A percentile compares a stretch with the other conserved stretches of the same genome.
Conservation (phyloP, 768 basidiomycete genomes). For the Mycena rebaudengoi region DNA sequence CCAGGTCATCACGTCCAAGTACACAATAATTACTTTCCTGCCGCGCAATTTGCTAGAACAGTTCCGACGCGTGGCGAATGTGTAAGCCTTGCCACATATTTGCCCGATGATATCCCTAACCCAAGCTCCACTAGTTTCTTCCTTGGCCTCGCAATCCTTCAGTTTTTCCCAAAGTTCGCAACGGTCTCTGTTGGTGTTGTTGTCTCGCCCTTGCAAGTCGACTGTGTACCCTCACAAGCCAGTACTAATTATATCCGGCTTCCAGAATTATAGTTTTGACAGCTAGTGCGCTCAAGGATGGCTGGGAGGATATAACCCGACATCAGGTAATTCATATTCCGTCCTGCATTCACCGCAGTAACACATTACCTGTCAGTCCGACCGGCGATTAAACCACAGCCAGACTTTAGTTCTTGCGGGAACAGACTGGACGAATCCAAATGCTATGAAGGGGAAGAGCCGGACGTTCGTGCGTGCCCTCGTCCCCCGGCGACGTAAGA, state of each 20-base stretch:
- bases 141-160: slow-evolving; percentile 47
- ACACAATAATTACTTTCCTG: slow-evolving; percentile 64
- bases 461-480: slow-evolving; percentile 86
- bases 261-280: slow-evolving; percentile 84
- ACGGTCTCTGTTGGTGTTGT: slow-evolving; percentile 96
- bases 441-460: slow-evolving; percentile 73
- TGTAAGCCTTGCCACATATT: slow-evolving; percentile 49
- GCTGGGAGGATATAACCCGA: slow-evolving; percentile 95
- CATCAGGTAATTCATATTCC: too few species aligned
- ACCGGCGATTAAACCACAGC: slow-evolving; percentile 85
- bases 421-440: slow-evolving; percentile 75
- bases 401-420: slow-evolving; percentile 70
- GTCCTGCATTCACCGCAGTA: too few species aligned
- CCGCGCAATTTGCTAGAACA: slow-evolving; percentile 80
- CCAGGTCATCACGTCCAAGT: slow-evolving; percentile 63
- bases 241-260: too few species aligned
- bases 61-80: slow-evolving; percentile 75
- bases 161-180: slow-evolving; percentile 69
- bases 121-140: slow-evolving; percentile 38
- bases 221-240: too few species aligned
- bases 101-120: neutral
- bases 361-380: too few species aligned
- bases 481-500: slow-evolving; percentile 13
- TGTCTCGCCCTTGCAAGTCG: slow-evolving; percentile 87
- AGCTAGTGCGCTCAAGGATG: slow-evolving; percentile 93